phyloP scores from a whole-genome alignment of 2,329 filamentous ascomycete genomes.

The Phaeosphaeria sp. region DNA sequence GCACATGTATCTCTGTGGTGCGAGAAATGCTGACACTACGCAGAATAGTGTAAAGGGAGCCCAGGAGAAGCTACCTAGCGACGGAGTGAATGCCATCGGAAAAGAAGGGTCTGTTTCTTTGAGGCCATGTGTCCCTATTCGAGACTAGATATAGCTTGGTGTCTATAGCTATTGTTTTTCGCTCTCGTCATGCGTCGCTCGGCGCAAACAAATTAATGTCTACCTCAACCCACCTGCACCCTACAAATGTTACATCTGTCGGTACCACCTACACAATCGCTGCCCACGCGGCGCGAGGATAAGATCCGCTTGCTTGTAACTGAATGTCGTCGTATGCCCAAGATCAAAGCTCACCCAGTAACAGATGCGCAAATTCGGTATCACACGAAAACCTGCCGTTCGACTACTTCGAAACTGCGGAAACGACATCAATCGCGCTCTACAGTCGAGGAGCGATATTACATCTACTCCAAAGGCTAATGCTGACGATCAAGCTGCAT shows the following conservation, averaged over 20 bases:
- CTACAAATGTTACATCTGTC: neutral
- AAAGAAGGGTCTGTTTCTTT: no score
- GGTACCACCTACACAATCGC: neutral
- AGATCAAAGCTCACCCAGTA: neutral
- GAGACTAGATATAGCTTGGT: neutral
- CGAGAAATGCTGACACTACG: no score
- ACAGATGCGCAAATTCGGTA: neutral
- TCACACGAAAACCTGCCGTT: neutral
- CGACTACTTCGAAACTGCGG: neutral
- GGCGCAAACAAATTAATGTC: neutral
- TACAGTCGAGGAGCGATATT: neutral
- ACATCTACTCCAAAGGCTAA: neutral
- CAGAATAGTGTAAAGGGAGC: no score
- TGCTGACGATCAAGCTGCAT: neutral
- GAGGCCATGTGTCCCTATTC: neutral
- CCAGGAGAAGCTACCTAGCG: no score
- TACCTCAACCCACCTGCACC: neutral
- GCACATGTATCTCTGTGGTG: no score
- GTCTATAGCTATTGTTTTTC: neutral
- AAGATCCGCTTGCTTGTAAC: neutral
- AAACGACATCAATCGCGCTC: neutral
- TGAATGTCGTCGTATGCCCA: neutral
- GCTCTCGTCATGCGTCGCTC: neutral
- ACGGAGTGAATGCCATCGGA: no score
- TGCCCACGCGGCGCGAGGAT: neutral